phyloP scores from a whole-genome alignment of 108 stramenopile species.

The Conticribra guillardii region DNA sequence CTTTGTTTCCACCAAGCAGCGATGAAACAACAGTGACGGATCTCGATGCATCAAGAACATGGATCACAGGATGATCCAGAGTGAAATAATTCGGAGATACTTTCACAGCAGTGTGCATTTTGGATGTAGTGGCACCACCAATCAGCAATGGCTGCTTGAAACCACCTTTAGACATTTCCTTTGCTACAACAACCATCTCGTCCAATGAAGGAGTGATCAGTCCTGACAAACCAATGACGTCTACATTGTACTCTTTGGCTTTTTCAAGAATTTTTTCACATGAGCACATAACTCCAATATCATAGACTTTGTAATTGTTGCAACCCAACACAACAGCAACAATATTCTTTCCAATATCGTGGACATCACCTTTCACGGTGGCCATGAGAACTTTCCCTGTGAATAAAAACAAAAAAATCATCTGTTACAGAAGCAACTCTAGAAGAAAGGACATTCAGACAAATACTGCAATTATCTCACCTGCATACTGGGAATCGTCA shows the following conservation, averaged over 20 bases:
- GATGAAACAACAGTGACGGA: constrained; percentile 97
- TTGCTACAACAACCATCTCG: constrained; percentile 99
- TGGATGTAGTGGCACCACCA: constrained; percentile 99
- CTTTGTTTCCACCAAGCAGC: constrained; percentile 87
- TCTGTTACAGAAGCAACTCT: constrained; percentile 14
- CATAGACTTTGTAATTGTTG: constrained; percentile 99
- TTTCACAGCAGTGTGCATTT: constrained; percentile 99
- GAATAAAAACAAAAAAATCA: constrained; percentile 23
- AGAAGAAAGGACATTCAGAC: background rate
- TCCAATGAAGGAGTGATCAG: constrained; percentile 99
- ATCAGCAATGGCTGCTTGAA: constrained; percentile 96
- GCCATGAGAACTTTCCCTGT: constrained; percentile 97
- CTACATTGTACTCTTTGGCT: constrained; percentile 94
- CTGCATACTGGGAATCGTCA: constrained; percentile 90
- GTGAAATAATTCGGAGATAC: constrained; percentile 96
- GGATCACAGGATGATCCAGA: constrained; percentile 95
- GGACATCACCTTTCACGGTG: constrained; percentile 99
- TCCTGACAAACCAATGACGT: constrained; percentile 98
- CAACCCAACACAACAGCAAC: constrained; percentile 99
- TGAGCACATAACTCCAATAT: constrained; percentile 98
- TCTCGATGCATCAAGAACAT: constrained; percentile 98
- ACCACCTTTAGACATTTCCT: constrained; percentile 95
- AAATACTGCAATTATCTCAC: constrained; percentile 10
- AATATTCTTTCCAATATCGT: constrained; percentile 99
- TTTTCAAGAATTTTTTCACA: constrained; percentile 95